phyloP scores from a whole-genome alignment of 495 filamentous ascomycete species.

The Pseudoneurospora amorphoporcata region DNA sequence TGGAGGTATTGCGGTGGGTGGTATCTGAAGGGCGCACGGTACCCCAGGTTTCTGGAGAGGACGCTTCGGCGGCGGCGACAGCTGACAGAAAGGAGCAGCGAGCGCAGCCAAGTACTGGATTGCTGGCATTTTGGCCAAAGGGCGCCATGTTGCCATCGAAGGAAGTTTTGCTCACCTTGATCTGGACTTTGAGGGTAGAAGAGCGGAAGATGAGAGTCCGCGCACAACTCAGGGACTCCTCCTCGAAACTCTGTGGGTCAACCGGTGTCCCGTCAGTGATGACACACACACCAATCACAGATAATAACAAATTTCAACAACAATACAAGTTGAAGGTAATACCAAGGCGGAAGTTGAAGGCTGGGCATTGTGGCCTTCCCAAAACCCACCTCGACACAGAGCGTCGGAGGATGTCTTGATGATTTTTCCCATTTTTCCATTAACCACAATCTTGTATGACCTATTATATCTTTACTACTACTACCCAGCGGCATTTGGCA shows the following conservation, averaged over 20 bases:
- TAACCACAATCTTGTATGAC: neutral
- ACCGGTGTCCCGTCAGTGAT: constrained; percentile 13
- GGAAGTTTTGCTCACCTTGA: constrained; percentile 41
- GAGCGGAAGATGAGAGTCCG: constrained; percentile 27
- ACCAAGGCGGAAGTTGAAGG: neutral
- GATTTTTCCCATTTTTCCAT: neutral
- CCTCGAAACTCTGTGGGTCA: constrained; percentile 14
- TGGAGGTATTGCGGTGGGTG: constrained; percentile 68
- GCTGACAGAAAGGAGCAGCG: constrained; percentile 23
- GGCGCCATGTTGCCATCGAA: constrained; percentile 38
- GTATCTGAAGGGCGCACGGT: constrained; percentile 36
- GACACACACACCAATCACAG: constrained; percentile 8
- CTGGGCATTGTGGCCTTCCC: neutral
- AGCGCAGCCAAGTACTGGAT: constrained; percentile 20
- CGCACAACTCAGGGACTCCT: constrained; percentile 8
- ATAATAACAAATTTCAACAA: neutral
- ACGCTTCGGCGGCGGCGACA: constrained; percentile 25
- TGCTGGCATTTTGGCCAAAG: constrained; percentile 28
- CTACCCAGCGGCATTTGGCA: neutral
- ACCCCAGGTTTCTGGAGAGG: constrained; percentile 28
- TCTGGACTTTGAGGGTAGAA: constrained; percentile 42
- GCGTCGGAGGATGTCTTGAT: neutral
- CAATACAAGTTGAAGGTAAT: neutral
- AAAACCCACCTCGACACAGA: neutral
- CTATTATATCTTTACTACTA: neutral